Evolutionary conservation across 148 eudicot species (phyloP).

Genomic region (Polygonum maritimum): DNA sequence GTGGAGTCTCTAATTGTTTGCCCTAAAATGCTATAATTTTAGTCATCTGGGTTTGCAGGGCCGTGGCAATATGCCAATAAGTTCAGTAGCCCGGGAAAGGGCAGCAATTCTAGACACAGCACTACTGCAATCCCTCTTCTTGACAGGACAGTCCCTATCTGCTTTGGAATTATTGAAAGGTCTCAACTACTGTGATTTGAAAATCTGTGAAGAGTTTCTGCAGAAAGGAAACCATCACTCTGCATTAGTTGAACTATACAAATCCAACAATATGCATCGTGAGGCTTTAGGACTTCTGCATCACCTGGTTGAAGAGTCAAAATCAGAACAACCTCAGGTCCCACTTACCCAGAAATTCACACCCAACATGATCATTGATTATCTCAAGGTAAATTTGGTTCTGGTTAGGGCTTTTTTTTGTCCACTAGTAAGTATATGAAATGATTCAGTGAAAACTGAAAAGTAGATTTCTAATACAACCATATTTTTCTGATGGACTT

Average conservation of each 20-base stretch:
- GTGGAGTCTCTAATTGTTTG: conserved; percentile 4
- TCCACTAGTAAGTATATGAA: neutral
- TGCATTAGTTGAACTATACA: conserved; percentile 75
- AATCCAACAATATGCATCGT: conserved; percentile 73
- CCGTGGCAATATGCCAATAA: conserved; percentile 49
- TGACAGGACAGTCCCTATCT: conserved; percentile 82
- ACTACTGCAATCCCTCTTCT: conserved; percentile 75
- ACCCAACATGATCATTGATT: conserved; percentile 90
- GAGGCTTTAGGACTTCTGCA: conserved; percentile 87
- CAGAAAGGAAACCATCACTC: conserved; percentile 51
- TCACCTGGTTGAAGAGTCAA: conserved; percentile 67
- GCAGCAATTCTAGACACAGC: conserved; percentile 93
- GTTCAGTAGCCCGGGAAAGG: conserved; percentile 86
- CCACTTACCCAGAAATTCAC: conserved; percentile 71
- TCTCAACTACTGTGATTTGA: conserved; percentile 87
- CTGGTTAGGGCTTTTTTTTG: neutral
- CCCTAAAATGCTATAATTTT: neutral
- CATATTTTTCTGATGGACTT: conserved; percentile 20
- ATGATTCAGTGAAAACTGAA: neutral
- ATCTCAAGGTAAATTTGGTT: conserved; percentile 62
- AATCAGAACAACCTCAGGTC: conserved; percentile 53
- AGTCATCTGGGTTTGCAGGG: conserved; percentile 30
- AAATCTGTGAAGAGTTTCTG: conserved; percentile 86
- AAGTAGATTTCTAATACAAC: neutral
- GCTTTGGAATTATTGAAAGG: conserved; percentile 77